These are phyloP conservation scores for Polytrichum formosum DNA, from an alignment of 225 moss, liverwort and hornwort genomes.

Conservation along the genomic window DNA sequence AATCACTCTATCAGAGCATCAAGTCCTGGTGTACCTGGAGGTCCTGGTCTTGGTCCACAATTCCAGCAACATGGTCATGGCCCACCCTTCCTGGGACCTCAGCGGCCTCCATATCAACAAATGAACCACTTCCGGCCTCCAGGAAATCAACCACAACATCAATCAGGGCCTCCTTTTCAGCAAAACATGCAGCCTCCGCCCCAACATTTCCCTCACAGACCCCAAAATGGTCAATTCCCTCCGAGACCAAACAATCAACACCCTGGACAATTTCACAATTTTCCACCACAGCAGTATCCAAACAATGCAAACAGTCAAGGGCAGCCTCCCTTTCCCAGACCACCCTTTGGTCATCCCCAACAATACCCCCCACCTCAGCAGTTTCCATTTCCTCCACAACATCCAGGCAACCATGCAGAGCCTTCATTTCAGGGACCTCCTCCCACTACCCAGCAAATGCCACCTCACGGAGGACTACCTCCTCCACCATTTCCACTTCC, in stretches of 20 bases:
- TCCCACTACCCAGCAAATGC: conserved; percentile 23
- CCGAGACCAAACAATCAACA: conserved; percentile 50
- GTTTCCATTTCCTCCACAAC: conserved; percentile 49
- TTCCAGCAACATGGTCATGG: conserved; percentile 43
- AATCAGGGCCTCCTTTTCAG: conserved; percentile 44
- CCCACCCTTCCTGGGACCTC: conserved; percentile 46
- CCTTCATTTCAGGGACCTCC: conserved; percentile 38
- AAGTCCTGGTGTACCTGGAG: conserved; percentile 40
- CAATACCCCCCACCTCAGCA: conserved; percentile 43
- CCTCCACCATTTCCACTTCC: conserved; percentile 45
- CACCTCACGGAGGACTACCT: conserved; percentile 40
- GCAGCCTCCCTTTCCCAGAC: conserved; percentile 55
- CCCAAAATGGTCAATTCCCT: conserved; percentile 36
- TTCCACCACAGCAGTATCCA: conserved; percentile 42
- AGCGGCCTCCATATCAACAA: conserved; percentile 49
- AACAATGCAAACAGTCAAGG: conserved; percentile 32
- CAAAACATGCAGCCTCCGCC: conserved; percentile 36
- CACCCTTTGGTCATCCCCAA: conserved; percentile 51
- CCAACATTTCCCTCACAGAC: conserved; percentile 43
- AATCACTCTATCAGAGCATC: conserved; percentile 35
- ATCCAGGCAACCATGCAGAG: conserved; percentile 35
- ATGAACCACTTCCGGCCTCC: conserved; percentile 53
- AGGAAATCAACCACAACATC: conserved; percentile 31
- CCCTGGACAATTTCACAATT: conserved; percentile 45
- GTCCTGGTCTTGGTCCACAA: conserved; percentile 32